Evolutionary conservation across 768 basidiomycete species (phyloP).

Genomic region (Lactifluus hygrophoroides): DNA sequence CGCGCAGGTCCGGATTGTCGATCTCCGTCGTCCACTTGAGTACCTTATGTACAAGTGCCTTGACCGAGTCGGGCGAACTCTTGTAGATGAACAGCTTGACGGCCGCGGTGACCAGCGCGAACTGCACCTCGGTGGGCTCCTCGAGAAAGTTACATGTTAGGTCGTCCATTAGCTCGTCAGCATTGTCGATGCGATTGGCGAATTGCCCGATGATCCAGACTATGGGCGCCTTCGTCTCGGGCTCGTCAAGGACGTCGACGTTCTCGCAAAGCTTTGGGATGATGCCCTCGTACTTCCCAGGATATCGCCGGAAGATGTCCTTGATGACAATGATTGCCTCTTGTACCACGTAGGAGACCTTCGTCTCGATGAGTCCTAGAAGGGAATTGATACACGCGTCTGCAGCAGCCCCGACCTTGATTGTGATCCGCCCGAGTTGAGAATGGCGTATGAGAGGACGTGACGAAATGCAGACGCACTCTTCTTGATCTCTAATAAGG

Average conservation of each 20-base stretch:
- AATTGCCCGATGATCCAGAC: conserved; percentile 98
- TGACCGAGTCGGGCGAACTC: conserved; percentile 69
- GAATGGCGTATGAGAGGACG: conserved; percentile 1
- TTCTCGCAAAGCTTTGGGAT: conserved; percentile 91
- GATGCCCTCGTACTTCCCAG: conserved; percentile 92
- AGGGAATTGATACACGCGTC: conserved; percentile 86
- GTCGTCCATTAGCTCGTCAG: conserved; percentile 91
- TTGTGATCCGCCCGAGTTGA: conserved; percentile 93
- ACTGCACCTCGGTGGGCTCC: conserved; percentile 63
- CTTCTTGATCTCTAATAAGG: conserved; percentile 97
- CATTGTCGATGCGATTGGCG: conserved; percentile 90
- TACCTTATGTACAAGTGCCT: conserved; percentile 88
- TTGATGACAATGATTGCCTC: conserved; percentile 97
- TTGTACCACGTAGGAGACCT: conserved; percentile 81
- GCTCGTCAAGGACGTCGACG: conserved; percentile 86
- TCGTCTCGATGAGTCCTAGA: conserved; percentile 81
- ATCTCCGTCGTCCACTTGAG: conserved; percentile 96
- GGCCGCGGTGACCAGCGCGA: conserved; percentile 85
- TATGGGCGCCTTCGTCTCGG: conserved; percentile 95
- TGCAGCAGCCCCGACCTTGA: conserved; percentile 87
- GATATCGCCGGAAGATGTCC: conserved; percentile 96
- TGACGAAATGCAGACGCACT: conserved; percentile 46
- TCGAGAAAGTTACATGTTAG: conserved; percentile 1
- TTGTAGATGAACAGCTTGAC: conserved; percentile 97
- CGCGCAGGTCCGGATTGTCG: conserved; percentile 95